phyloP scores from a whole-genome alignment of 192 early-diverging fungal species.

The Thoreauomyces humboldtii region DNA sequence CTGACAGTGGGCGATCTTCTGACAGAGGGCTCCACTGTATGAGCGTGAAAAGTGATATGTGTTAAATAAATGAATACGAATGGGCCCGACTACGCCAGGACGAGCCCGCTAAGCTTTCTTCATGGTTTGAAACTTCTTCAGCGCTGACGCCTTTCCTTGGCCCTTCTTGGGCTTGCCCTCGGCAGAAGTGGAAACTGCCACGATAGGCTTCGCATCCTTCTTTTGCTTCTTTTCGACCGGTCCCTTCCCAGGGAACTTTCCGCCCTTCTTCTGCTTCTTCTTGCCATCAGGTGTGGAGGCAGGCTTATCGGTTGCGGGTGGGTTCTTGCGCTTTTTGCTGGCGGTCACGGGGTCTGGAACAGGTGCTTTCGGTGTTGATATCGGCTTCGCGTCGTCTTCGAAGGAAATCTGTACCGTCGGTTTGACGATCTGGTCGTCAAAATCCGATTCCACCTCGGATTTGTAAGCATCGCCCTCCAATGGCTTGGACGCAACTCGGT shows the following conservation, averaged over 20 bases:
- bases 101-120: too few relatives aligned
- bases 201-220: constrained; percentile 9
- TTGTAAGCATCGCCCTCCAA: background rate
- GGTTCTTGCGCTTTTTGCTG: background rate
- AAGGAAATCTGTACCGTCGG: constrained; percentile 13
- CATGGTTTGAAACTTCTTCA: constrained; percentile 7
- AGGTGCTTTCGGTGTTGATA: background rate
- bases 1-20: too few relatives aligned
- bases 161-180: constrained; percentile 13
- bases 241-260: background rate
- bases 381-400: constrained; percentile 5
- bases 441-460: constrained; percentile 21
- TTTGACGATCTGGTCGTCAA: constrained; percentile 6
- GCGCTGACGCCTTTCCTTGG: background rate
- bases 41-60: too few relatives aligned
- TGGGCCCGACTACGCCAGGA: too few relatives aligned
- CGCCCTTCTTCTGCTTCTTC: constrained; percentile 10
- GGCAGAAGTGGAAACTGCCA: background rate
- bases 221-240: constrained; percentile 2
- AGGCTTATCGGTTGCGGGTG: too few relatives aligned
- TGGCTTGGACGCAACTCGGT: background rate
- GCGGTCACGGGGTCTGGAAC: background rate
- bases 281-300: background rate
- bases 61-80: too few relatives aligned
- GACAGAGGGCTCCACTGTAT: too few relatives aligned